Percentiles rank a stretch among this genome's conserved stretches.
Conservation (phyloP, 345 rosid genomes). For the Toxicodendron radicans region DNA sequence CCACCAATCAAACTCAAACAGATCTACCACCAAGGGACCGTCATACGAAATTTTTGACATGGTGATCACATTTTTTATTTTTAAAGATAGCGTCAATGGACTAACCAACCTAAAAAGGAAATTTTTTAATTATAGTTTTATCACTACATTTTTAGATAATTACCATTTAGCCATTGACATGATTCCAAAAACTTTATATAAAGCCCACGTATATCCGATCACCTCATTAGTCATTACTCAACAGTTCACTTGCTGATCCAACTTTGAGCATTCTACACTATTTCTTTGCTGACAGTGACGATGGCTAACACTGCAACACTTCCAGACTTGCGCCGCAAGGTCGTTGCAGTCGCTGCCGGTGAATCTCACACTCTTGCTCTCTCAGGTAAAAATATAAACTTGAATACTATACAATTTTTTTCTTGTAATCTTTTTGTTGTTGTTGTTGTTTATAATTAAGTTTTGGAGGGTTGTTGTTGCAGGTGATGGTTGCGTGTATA, state of each 20-base stretch:
- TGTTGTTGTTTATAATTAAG: background rate
- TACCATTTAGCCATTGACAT: background rate
- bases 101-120: background rate
- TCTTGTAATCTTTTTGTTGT: background rate
- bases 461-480: constrained; percentile 11
- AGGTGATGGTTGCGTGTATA: constrained; percentile 79
- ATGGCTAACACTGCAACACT: constrained; percentile 41
- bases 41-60: too few species aligned
- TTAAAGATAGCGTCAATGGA: too few species aligned
- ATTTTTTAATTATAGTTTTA: background rate
- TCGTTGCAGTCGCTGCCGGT: constrained; percentile 59
- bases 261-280: background rate
- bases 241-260: background rate
- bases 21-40: too few species aligned
- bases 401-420: background rate
- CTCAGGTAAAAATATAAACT: constrained; percentile 41
- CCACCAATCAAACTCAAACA: too few species aligned
- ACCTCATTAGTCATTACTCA: background rate
- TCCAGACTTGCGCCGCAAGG: constrained; percentile 37
- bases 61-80: too few species aligned
- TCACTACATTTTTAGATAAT: background rate
- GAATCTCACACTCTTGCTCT: constrained; percentile 87
- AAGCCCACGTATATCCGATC: background rate
- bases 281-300: background rate
- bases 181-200: background rate